Evolutionary conservation across 768 basidiomycete species (phyloP).

Genomic region (Brasilioporus rufonigricans): DNA sequence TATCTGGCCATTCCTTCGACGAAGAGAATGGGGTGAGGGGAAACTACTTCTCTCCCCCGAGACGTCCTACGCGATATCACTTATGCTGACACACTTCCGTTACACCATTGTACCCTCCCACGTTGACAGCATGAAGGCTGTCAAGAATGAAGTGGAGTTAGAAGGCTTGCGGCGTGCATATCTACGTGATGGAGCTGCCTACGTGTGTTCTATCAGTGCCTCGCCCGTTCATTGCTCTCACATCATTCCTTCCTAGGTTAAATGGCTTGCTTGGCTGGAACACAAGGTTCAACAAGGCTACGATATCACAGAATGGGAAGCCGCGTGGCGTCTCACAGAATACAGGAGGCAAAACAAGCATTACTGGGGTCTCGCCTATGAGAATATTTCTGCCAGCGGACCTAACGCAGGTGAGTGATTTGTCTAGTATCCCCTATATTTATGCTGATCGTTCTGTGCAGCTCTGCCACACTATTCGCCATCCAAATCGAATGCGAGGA

Average conservation of each 20-base stretch:
- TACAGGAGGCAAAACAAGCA: conserved; percentile 68
- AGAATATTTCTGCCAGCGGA: conserved; percentile 86
- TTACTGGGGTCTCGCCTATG: conserved; percentile 84
- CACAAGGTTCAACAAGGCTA: conserved; percentile 71
- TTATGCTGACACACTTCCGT: conserved; percentile 81
- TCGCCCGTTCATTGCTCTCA: conserved; percentile 8
- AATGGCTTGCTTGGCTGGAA: conserved; percentile 92
- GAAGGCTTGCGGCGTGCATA: conserved; percentile 83
- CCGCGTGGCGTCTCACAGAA: conserved; percentile 78
- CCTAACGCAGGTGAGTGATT: conserved; percentile 67
- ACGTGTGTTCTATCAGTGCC: conserved; percentile 45
- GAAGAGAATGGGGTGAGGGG: conserved; percentile 75
- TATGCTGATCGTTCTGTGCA: conserved; percentile 15
- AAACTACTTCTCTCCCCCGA: conserved; percentile 73
- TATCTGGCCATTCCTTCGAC: conserved; percentile 75
- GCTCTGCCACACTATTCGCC: conserved; percentile 94
- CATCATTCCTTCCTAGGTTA: conserved; percentile 41
- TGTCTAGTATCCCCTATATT: background rate
- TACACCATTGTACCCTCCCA: conserved; percentile 71
- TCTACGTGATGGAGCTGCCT: conserved; percentile 85
- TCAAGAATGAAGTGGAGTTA: conserved; percentile 88
- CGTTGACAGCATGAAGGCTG: conserved; percentile 74
- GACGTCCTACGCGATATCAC: conserved; percentile 78
- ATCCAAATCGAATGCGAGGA: conserved; percentile 57
- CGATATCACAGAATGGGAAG: conserved; percentile 90